Evolutionary conservation across 495 filamentous ascomycete species (phyloP).

Genomic region (Talaromyces proteolyticus): DNA sequence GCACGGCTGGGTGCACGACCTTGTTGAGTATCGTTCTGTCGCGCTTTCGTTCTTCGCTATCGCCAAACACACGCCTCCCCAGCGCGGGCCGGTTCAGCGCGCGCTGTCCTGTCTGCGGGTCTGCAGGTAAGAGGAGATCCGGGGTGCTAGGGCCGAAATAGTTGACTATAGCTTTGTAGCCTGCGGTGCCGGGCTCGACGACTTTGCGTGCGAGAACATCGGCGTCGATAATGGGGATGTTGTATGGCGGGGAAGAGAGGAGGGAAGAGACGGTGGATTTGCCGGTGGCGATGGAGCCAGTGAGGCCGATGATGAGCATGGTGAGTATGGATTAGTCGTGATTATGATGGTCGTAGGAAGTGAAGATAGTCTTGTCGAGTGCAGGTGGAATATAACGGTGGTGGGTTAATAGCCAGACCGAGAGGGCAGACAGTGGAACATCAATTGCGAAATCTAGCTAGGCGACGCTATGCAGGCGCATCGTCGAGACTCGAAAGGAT

Average conservation of each 20-base stretch:
- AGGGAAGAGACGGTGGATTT: conserved; percentile 92
- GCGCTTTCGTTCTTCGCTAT: conserved; percentile 50
- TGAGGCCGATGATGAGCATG: conserved; percentile 95
- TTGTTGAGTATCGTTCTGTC: conserved; percentile 72
- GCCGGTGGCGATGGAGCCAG: conserved; percentile 94
- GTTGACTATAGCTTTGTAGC: conserved; percentile 70
- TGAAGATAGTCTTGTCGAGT: background rate
- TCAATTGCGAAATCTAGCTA: no score
- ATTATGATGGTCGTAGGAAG: background rate
- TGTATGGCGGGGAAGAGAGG: conserved; percentile 73
- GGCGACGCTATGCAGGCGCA: no score
- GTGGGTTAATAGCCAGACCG: no score
- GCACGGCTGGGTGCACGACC: conserved; percentile 89
- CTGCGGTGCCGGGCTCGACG: conserved; percentile 80
- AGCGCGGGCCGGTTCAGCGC: conserved; percentile 83
- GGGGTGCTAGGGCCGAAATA: conserved; percentile 78
- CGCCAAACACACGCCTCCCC: conserved; percentile 79
- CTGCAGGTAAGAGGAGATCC: conserved; percentile 64
- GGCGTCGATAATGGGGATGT: conserved; percentile 90
- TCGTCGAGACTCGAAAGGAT: no score
- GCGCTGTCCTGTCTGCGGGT: conserved; percentile 23
- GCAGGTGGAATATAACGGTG: no score
- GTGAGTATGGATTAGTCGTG: conserved; percentile 1
- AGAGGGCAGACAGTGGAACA: no score
- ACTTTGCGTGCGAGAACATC: conserved; percentile 87